Evolutionary conservation across 805 yeast genomes (phyloP).

Genomic region (Suhomyces vadensis): DNA sequence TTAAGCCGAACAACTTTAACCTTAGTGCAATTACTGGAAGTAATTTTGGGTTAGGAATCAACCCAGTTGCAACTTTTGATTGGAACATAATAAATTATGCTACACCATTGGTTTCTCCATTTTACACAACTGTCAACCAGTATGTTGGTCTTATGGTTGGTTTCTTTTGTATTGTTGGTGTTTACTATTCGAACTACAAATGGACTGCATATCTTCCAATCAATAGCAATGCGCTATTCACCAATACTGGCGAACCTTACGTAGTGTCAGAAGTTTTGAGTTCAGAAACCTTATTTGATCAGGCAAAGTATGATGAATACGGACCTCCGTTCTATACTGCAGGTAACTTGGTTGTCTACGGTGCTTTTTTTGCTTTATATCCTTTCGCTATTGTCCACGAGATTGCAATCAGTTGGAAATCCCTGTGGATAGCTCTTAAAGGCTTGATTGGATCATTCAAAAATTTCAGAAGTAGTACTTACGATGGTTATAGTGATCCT

Average conservation of each 20-base stretch:
- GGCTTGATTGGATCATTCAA: constrained; percentile 4
- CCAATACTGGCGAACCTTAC: constrained; percentile 22
- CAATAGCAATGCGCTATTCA: constrained; percentile 19
- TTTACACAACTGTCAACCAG: constrained; percentile 29
- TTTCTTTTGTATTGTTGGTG: constrained; percentile 17
- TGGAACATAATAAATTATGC: constrained; percentile 40
- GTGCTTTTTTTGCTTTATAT: constrained; percentile 21
- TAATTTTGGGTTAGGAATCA: constrained; percentile 49
- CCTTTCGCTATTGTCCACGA: constrained; percentile 23
- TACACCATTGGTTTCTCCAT: constrained; percentile 44
- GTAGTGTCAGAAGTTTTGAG: constrained; percentile 15
- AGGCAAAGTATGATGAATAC: constrained; percentile 13
- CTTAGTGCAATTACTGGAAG: constrained; percentile 51
- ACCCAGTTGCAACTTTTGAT: constrained; percentile 55
- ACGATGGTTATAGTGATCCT: constrained; percentile 23
- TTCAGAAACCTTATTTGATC: constrained; percentile 14
- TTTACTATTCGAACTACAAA: constrained; percentile 21
- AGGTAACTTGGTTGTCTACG: constrained; percentile 18
- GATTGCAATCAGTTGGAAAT: constrained; percentile 6
- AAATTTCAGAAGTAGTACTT: constrained; percentile 15
- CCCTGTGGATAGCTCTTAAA: constrained; percentile 3
- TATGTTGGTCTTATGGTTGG: constrained; percentile 17
- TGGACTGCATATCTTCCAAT: constrained; percentile 22
- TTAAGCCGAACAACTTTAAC: constrained; percentile 50
- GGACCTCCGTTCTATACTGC: constrained; percentile 24